These are phyloP conservation scores for Carnegiea gigantea DNA, from an alignment of 179 eudicot genomes.

Conservation along the genomic window DNA sequence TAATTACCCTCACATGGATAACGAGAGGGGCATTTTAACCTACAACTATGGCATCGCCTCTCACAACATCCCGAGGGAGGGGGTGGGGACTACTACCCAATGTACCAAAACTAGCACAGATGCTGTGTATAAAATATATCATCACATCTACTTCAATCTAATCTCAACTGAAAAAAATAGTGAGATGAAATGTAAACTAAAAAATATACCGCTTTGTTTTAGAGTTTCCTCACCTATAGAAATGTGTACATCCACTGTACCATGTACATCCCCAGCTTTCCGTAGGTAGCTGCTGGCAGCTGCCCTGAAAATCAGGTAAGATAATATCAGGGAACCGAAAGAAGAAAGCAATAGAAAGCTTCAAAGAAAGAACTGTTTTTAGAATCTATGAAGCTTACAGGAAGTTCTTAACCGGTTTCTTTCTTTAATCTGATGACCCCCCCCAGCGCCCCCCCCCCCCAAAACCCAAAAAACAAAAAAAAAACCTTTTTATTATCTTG, in stretches of 20 bases:
- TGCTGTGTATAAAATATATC: too few species aligned
- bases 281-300: constrained; percentile 72
- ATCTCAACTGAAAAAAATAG: background rate
- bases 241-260: constrained; percentile 74
- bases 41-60: too few species aligned
- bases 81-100: too few species aligned
- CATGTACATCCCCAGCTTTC: constrained; percentile 77
- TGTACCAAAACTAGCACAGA: too few species aligned
- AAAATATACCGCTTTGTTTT: background rate
- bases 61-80: too few species aligned
- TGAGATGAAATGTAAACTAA: background rate
- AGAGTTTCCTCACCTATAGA: constrained; percentile 66
- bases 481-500: too few species aligned
- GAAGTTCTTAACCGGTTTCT: background rate
- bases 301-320: constrained; percentile 43
- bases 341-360: background rate
- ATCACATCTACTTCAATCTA: too few species aligned
- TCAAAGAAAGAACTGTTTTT: background rate
- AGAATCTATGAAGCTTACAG: background rate
- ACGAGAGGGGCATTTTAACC: too few species aligned
- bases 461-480: too few species aligned
- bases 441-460: background rate
- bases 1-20: too few species aligned
- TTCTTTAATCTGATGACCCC: background rate
- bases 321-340: background rate